Evolutionary conservation across 177 flowering plant species (phyloP), one percentile per base, ranked within the genome.

Genomic region (Vitis hybrid): DNA sequence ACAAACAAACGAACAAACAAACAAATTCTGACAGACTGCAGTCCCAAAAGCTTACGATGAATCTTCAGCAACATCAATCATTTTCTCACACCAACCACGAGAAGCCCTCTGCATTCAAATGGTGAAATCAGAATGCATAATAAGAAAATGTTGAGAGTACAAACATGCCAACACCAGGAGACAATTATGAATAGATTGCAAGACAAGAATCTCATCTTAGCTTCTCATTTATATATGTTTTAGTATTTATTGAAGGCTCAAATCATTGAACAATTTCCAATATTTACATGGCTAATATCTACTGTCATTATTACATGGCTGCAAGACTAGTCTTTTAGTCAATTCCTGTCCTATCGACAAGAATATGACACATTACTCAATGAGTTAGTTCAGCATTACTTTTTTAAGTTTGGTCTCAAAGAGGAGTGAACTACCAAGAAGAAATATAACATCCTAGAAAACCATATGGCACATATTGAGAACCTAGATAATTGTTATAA

Each of bases 81-180:
- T 90, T 80, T 93, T 96, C 75, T 96, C 99, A 76, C 90, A 87
- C 99, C 99, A 96, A 67, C 98, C 98, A 68, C 88, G 93, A 72
- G 98, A 82, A 64, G 93, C 80, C 72, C 78, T 91, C 98, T 93
- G 88, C 66, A 76, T 8, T 74, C 4, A 76, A 64, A 61, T 56
- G 19, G 12, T 62, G 50, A 55, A 72, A 68, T 67, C 11, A 70
- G 52, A 66, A 54, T 70, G 40, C 11, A 46, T 3, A 6, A 16
- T 11, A 18, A 59, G 13, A 59, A 11, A 51, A 59, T 19, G 19
- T 30, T 35, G 18, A 24, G 50, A 63, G 32, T 24, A 2, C 7
- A 51, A 50, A 19, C 30, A 50, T 65, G 30, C 40, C 12, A 32
- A 66, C 11, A 19, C n/a, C 61, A 16, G 7, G 19, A n/a, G 18